These are phyloP conservation scores for Leishmania major DNA, from an alignment of 208 protist species.

Conservation along the genomic window DNA sequence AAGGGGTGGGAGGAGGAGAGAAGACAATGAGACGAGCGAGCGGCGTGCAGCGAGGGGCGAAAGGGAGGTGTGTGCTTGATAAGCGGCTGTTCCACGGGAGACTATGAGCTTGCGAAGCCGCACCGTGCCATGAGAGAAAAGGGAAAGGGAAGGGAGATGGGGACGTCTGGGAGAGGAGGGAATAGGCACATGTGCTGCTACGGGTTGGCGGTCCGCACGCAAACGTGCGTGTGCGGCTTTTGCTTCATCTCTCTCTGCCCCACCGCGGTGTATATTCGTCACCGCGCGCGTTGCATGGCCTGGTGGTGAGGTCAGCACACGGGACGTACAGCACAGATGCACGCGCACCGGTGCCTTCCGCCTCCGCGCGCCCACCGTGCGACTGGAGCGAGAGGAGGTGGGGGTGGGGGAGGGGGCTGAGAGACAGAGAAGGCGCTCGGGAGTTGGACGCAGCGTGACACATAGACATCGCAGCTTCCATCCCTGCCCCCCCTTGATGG, in stretches of 20 bases:
- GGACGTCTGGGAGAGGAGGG: not conserved
- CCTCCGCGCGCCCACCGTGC: not conserved
- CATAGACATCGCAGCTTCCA: not conserved
- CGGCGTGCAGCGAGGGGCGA: not conserved
- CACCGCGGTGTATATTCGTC: not conserved
- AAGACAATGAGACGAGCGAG: not conserved
- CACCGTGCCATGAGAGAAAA: not conserved
- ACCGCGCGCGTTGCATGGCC: not conserved
- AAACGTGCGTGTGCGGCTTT: not conserved
- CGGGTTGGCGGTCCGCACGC: not conserved
- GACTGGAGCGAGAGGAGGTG: not conserved
- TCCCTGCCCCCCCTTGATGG: not conserved
- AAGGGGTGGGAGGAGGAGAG: not conserved
- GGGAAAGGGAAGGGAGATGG: not conserved
- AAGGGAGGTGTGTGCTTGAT: not conserved
- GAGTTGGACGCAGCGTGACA: not conserved
- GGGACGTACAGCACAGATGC: not conserved
- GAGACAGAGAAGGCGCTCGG: not conserved
- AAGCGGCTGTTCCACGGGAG: not conserved
- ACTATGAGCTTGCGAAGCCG: not conserved
- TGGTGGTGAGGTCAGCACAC: not conserved
- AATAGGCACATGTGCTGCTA: not conserved
- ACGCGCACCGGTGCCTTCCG: not conserved
- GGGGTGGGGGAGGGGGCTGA: not conserved
- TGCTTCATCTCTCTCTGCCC: not conserved